Percentiles rank a stretch among this genome's conserved stretches.
These are phyloP conservation scores for Xerocomellus dryophilus DNA, from an alignment of 768 basidiomycete species.

Conservation along the genomic window DNA sequence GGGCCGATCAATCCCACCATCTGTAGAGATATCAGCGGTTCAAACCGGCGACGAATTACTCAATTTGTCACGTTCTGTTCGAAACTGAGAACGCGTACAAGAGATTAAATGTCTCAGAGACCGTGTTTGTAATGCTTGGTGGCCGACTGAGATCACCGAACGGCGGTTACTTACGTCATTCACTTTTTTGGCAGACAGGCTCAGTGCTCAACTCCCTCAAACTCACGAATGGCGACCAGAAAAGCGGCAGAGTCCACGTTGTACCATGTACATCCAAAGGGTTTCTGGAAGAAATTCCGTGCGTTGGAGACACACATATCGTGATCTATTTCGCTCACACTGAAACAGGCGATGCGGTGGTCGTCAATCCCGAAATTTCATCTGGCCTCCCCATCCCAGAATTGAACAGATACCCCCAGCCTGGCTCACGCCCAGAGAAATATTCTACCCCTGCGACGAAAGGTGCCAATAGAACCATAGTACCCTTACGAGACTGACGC, in stretches of 20 bases:
- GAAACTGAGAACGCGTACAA: background rate
- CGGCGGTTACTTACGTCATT: constrained; percentile 23
- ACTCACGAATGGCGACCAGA: constrained; percentile 60
- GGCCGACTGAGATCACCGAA: too few species aligned
- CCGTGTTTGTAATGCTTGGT: too few species aligned
- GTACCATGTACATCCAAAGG: constrained; percentile 85
- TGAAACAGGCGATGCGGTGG: constrained; percentile 70
- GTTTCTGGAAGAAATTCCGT: constrained; percentile 98
- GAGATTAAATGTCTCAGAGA: background rate
- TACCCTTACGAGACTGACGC: constrained; percentile 10
- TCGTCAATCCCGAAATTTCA: constrained; percentile 88
- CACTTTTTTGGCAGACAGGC: background rate
- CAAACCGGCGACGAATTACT: background rate
- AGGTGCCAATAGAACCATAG: constrained; percentile 43
- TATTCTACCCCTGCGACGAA: constrained; percentile 88
- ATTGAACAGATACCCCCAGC: constrained; percentile 78
- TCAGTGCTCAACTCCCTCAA: background rate
- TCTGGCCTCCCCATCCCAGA: constrained; percentile 78
- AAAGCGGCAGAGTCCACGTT: constrained; percentile 84
- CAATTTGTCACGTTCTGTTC: background rate
- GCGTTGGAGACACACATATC: constrained; percentile 30
- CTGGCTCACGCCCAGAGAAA: constrained; percentile 82
- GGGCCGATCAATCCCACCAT: background rate
- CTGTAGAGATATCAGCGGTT: constrained; percentile 5
- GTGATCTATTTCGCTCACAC: constrained; percentile 2